Conservation (phyloP, 1,139 yeast species). For the Diutina ranongensis region DNA sequence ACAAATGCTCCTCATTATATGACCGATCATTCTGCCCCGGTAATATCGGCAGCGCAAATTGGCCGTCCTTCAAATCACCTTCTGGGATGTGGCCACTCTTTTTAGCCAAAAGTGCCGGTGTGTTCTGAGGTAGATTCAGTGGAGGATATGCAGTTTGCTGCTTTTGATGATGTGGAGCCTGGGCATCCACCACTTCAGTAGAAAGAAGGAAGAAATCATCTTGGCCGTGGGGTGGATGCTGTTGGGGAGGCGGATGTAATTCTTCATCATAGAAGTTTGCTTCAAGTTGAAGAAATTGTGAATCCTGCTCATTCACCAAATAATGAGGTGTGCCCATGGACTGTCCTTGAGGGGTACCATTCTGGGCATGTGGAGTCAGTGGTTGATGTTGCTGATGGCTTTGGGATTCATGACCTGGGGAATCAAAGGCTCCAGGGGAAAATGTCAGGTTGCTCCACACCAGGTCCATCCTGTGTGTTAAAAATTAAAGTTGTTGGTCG, state of each 20-base stretch:
- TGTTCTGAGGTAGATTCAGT: constrained; percentile 11
- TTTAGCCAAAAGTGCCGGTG: constrained; percentile 11
- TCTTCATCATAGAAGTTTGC: constrained; percentile 3
- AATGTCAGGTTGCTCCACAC: background rate
- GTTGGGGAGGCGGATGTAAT: background rate
- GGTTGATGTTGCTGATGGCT: background rate
- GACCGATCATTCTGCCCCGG: constrained; percentile 35
- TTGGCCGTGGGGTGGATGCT: background rate
- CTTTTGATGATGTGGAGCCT: background rate
- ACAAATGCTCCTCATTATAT: constrained; percentile 32
- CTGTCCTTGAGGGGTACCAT: background rate
- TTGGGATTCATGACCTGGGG: background rate
- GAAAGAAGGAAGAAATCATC: background rate
- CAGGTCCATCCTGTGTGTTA: background rate
- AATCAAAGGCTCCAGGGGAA: background rate
- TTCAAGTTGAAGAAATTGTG: background rate
- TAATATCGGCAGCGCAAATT: constrained; percentile 27
- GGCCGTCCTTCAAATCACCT: constrained; percentile 7
- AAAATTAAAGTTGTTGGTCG: no score
- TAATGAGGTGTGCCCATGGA: background rate
- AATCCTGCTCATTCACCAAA: background rate
- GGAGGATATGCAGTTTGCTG: constrained; percentile 11
- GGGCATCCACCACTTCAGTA: background rate
- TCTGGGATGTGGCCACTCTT: background rate
- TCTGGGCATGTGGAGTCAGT: background rate